Evolutionary conservation across 73 alveolate genomes (phyloP).

Genomic region (Paramecium sexaurelia): DNA sequence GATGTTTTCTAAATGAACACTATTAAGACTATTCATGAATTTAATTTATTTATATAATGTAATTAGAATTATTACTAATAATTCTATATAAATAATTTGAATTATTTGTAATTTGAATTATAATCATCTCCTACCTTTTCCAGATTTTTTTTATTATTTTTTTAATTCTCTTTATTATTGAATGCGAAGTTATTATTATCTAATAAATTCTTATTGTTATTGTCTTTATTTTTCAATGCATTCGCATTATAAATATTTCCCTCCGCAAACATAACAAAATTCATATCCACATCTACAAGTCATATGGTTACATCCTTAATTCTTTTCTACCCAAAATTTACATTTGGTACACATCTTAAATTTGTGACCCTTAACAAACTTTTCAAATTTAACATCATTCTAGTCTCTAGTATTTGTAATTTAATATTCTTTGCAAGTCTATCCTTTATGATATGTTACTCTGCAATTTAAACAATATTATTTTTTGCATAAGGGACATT

Average conservation of each 20-base stretch:
- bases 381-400: slow-evolving; percentile 67
- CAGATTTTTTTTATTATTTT: background rate
- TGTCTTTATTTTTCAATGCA: slow-evolving; percentile 56
- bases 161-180: background rate
- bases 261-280: slow-evolving; percentile 77
- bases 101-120: background rate
- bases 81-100: no score
- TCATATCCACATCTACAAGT: slow-evolving; percentile 75
- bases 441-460: slow-evolving; percentile 71
- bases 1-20: slow-evolving; percentile 23
- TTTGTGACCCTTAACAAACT: slow-evolving; percentile 72
- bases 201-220: background rate
- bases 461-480: slow-evolving; percentile 78
- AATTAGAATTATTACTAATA: no score
- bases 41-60: background rate
- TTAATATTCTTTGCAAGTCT: slow-evolving; percentile 74
- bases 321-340: slow-evolving; percentile 74
- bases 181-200: background rate
- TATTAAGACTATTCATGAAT: slow-evolving; percentile 2
- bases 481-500: slow-evolving; percentile 75
- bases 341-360: slow-evolving; percentile 68
- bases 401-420: slow-evolving; percentile 58
- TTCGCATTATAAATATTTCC: slow-evolving; percentile 68
- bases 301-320: slow-evolving; percentile 76
- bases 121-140: slow-evolving; percentile 2